Conservation (phyloP, 495 filamentous ascomycete species). For the Penicillium cinerascens region DNA sequence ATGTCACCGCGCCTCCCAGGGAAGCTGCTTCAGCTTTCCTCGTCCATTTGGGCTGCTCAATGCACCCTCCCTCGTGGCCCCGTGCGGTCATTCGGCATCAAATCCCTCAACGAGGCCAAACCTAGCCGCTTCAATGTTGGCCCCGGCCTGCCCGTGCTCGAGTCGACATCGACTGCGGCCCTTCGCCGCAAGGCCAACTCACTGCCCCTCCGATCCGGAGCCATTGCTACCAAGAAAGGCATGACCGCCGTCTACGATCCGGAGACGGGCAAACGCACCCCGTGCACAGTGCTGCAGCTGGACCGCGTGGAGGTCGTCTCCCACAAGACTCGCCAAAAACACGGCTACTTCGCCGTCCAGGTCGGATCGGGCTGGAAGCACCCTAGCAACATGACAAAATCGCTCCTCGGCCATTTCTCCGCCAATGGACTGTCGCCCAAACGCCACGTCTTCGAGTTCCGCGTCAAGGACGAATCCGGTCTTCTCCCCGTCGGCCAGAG, state of each 20-base stretch:
- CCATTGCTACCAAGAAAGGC: slow-evolving; percentile 83
- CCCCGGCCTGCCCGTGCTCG: slow-evolving; percentile 51
- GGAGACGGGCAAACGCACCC: slow-evolving; percentile 67
- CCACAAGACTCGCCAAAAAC: slow-evolving; percentile 71
- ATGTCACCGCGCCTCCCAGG: slow-evolving; percentile 39
- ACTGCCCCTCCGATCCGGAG: slow-evolving; percentile 76
- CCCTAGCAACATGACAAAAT: slow-evolving; percentile 68
- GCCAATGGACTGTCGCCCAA: slow-evolving; percentile 76
- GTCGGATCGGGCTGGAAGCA: slow-evolving; percentile 77
- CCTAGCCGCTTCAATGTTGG: slow-evolving; percentile 45
- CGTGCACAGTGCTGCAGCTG: slow-evolving; percentile 91
- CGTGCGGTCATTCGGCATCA: slow-evolving; percentile 44
- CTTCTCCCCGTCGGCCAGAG: slow-evolving; percentile 67
- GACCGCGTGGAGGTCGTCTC: slow-evolving; percentile 85
- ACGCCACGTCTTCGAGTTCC: slow-evolving; percentile 77
- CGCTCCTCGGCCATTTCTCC: slow-evolving; percentile 82
- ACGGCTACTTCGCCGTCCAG: slow-evolving; percentile 93
- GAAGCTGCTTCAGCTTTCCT: slow-evolving; percentile 33
- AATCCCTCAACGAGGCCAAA: slow-evolving; percentile 48
- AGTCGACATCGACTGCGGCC: slow-evolving; percentile 72
- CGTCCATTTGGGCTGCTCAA: slow-evolving; percentile 17
- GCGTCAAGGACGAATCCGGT: slow-evolving; percentile 67
- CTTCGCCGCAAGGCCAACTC: slow-evolving; percentile 72
- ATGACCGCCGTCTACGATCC: slow-evolving; percentile 88
- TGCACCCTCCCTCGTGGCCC: slow-evolving; percentile 15